Base-by-base conservation (phyloP, 192 early-diverging fungal species). In the Podila minutissima region DNA sequence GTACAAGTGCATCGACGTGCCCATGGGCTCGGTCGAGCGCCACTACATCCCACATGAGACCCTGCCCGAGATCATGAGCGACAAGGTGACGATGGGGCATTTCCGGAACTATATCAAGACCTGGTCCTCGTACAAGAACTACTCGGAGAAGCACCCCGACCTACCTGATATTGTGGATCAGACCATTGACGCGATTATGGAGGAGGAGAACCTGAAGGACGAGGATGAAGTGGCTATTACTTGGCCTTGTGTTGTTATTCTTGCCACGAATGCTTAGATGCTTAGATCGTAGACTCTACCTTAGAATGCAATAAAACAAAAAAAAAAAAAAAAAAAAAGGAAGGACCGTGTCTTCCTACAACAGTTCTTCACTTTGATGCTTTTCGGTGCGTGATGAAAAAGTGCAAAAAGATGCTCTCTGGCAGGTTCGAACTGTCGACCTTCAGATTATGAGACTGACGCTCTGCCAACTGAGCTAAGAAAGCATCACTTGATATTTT, bases 71-170 rank as follows among this genome's bases (percentile, higher is more conserved):
- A 24, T 86, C n/a, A 79, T 91, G 74, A 62, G 64, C 5, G 74
- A 75, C n/a, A 53, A 62, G 26, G 82, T 87, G 72, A 82, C 77
- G 11, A 60, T 89, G 60, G 53, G 63, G 3, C 74, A 71, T 24
- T 78, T 90, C 17, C 57, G 64, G 26, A 74, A 78, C 28, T 92
- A 89, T 64, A 59, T 92, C 41, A 86, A 87, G 74, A 91, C 90
- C 0, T 88, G 87, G 72, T 89, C 87, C 11, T n/a, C 77, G 5
- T 92, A 90, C 68, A 85, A 86, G 59, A 90, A 76, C 59, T 92
- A 79, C 60, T 74, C 67, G 35, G 77, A 87, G 26, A 74, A 84
- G 31, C 64, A 85, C 69, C 59, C 73, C 0, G 66, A 71, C 22
- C 48, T 59, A 5, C 65, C 64, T 3, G 88, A 91, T 64, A 84